phyloP scores from a whole-genome alignment of 371 early-diverging fungal genomes.

The Actinomucor elegans region DNA sequence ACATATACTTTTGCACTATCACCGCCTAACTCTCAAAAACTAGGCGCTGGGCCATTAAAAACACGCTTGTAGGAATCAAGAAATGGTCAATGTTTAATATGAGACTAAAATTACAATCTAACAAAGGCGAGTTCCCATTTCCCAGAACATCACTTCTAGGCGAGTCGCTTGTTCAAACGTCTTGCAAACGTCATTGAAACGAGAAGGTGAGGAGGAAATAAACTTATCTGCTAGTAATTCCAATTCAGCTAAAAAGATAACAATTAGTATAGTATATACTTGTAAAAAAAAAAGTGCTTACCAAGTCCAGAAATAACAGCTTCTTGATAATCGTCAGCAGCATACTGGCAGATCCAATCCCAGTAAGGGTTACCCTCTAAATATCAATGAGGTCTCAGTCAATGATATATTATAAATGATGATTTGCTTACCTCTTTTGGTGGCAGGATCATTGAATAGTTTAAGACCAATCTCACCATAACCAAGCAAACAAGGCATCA shows the following conservation, averaged over 20 bases:
- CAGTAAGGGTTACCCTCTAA: constrained; percentile 78
- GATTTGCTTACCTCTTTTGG: constrained; percentile 45
- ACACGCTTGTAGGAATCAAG: neutral
- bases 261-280: neutral
- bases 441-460: constrained; percentile 63
- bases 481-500: constrained; percentile 81
- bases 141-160: constrained; percentile 76
- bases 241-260: constrained; percentile 31
- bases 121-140: constrained; percentile 48
- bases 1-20: no score
- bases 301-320: constrained; percentile 64
- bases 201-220: constrained; percentile 48
- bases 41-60: neutral
- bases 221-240: constrained; percentile 52
- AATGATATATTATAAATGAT: neutral
- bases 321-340: constrained; percentile 61
- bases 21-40: no score
- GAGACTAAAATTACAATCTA: neutral
- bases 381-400: no score
- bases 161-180: constrained; percentile 70
- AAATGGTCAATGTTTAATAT: no score
- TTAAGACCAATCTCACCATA: constrained; percentile 79
- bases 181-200: constrained; percentile 65
- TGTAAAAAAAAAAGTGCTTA: constrained; percentile 21
- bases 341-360: constrained; percentile 79